Base-by-base conservation (phyloP, 1,284 basidiomycete species). In the Fereydounia khargensis region DNA sequence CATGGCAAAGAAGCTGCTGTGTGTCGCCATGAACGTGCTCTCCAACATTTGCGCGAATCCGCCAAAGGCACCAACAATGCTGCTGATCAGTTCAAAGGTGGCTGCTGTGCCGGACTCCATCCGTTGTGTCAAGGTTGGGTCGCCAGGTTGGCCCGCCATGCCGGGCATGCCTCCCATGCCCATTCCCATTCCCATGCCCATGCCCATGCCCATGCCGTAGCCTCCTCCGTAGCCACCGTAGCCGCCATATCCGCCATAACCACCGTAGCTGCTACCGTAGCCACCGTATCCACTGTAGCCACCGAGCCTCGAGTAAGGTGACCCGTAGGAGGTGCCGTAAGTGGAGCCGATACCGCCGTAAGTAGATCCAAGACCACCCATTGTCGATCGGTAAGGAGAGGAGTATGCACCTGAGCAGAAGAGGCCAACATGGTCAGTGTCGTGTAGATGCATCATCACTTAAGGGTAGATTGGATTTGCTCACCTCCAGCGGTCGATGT, bases 41-140 rank as follows among this genome's bases (percentile, higher is more conserved):
- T 98, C 94, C 65, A 99, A 85, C 85, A 99, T 94, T 77, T 98
- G 95, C 0, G 95, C 88, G 52, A 99, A 87, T 11, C 92, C 92
- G 0, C 87, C 85, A 77, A 98, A 96, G 2, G 94, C 95, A 59
- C 91, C 89, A 33, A 98, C 94, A 72, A 98, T 88, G 25, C 87
- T 88, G 69, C 95, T 90, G 35, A 99, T 81, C 47, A 99, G 85
- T 16, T 88, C 83, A 68, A 99, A 98, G 0, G 92, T 95, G 41
- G 89, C 87, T 51, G 89, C 87, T 0, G 92, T 97, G 11, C 88
- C 88, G 8, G 85, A 79, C 78, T 94, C 89, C 64, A 96, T 85
- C 0, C 89, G 85, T 69, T 91, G 89, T 0, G 90, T 86, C 53
- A 95, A 83, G 4, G 86, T 85, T 32, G 71, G 46, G 17, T 71